Percentiles rank a stretch among this genome's conserved stretches.
Evolutionary conservation across 768 basidiomycete species (phyloP).

Genomic region (Neoboletus magnificus): DNA sequence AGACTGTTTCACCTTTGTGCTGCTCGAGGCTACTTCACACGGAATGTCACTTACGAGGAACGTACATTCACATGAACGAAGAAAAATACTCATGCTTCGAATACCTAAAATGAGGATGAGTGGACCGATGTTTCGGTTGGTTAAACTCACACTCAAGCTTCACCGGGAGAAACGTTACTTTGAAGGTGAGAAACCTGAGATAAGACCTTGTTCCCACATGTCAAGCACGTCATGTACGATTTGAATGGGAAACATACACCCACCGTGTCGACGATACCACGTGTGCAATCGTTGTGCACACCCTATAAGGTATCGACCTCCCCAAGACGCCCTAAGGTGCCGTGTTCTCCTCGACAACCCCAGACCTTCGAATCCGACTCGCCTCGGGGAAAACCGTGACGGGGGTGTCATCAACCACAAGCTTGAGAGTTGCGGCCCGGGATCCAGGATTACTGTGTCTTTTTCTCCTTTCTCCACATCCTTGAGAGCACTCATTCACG

Average conservation of each 20-base stretch:
- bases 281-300: neutral
- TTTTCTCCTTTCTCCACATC: neutral
- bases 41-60: neutral
- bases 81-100: neutral
- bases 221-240: neutral
- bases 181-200: constrained; percentile 10
- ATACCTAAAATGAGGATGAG: neutral
- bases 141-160: constrained; percentile 8
- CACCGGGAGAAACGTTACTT: neutral
- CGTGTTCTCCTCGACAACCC: neutral
- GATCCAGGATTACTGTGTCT: neutral
- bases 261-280: neutral
- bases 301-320: neutral
- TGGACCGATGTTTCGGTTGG: neutral
- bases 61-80: neutral
- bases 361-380: neutral
- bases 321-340: neutral
- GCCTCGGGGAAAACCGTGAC: neutral
- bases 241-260: neutral
- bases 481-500: neutral
- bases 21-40: neutral
- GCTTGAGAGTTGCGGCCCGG: neutral
- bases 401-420: neutral
- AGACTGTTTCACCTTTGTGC: neutral
- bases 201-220: constrained; percentile 2